Percentiles rank a stretch among this genome's conserved stretches.
phyloP scores from a whole-genome alignment of 441 rosid species.

The Sinapis alba region DNA sequence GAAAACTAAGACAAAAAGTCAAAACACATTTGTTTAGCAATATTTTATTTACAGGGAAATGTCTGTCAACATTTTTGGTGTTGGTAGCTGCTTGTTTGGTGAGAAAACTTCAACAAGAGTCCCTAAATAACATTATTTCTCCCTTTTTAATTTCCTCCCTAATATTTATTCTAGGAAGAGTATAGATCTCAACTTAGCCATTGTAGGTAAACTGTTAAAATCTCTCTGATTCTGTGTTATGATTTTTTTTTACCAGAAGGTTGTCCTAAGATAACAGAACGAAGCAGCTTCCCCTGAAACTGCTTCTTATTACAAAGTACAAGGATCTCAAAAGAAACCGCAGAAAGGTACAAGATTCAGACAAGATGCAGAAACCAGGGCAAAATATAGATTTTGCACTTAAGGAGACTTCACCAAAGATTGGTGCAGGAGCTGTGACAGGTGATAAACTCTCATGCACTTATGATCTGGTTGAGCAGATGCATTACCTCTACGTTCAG shows the following conservation, averaged over 20 bases:
- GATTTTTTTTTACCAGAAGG: slow-evolving; percentile 8
- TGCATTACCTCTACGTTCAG: slow-evolving; percentile 75
- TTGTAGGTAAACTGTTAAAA: slow-evolving; percentile 24
- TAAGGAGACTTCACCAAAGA: slow-evolving; percentile 90
- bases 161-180: slow-evolving; percentile 18
- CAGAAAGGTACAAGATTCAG: slow-evolving; percentile 29
- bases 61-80: slow-evolving; percentile 26
- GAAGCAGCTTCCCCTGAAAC: slow-evolving; percentile 15
- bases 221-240: slow-evolving; percentile 24
- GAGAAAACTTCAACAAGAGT: slow-evolving; percentile 37
- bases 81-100: slow-evolving; percentile 38
- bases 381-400: slow-evolving; percentile 74
- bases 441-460: slow-evolving; percentile 77
- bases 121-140: slow-evolving; percentile 11
- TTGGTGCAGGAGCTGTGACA: slow-evolving; percentile 63
- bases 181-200: slow-evolving; percentile 31
- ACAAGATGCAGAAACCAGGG: slow-evolving; percentile 82
- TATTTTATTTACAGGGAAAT: slow-evolving; percentile 13
- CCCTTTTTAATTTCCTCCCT: neutral
- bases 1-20: slow-evolving; percentile 16
- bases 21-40: neutral
- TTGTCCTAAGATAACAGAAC: slow-evolving; percentile 14
- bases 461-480: slow-evolving; percentile 84
- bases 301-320: slow-evolving; percentile 21
- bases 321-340: slow-evolving; percentile 15